Evolutionary conservation across 176 grass and related monocot species (phyloP).

Genomic region (Stipa capillata): DNA sequence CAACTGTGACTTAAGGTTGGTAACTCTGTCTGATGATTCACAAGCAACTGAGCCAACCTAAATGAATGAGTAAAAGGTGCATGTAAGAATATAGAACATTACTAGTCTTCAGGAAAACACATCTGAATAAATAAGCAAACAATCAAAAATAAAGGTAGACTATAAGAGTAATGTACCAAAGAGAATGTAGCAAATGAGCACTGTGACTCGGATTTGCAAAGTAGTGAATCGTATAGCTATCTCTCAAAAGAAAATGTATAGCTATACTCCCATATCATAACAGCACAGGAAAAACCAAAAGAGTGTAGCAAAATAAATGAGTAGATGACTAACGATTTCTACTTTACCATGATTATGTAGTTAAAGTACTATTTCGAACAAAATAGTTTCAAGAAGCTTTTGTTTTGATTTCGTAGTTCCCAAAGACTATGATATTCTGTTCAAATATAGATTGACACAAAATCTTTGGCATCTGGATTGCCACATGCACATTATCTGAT

Average conservation of each 20-base stretch:
- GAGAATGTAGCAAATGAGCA: neutral
- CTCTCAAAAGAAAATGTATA: too few relatives aligned
- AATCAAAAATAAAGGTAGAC: neutral
- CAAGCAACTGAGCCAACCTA: slow-evolving; percentile 40
- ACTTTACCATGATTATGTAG: neutral
- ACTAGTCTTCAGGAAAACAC: neutral
- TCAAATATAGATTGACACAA: neutral
- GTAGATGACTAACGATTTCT: neutral
- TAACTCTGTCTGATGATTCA: slow-evolving; percentile 31
- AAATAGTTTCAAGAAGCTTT: neutral
- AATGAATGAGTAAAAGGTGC: neutral
- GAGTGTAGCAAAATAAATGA: neutral
- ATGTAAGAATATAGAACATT: neutral
- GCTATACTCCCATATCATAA: neutral
- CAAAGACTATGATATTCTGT: neutral
- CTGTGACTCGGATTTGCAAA: neutral
- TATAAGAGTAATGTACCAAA: neutral
- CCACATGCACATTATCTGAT: too few relatives aligned
- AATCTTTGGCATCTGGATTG: too few relatives aligned
- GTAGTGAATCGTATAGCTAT: neutral
- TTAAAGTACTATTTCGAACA: neutral
- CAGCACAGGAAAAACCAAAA: neutral
- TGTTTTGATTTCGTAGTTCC: neutral
- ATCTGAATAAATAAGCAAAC: neutral
- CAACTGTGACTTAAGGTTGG: slow-evolving; percentile 39